phyloP scores from a whole-genome alignment of 805 yeast species.

The Starmera amethionina region DNA sequence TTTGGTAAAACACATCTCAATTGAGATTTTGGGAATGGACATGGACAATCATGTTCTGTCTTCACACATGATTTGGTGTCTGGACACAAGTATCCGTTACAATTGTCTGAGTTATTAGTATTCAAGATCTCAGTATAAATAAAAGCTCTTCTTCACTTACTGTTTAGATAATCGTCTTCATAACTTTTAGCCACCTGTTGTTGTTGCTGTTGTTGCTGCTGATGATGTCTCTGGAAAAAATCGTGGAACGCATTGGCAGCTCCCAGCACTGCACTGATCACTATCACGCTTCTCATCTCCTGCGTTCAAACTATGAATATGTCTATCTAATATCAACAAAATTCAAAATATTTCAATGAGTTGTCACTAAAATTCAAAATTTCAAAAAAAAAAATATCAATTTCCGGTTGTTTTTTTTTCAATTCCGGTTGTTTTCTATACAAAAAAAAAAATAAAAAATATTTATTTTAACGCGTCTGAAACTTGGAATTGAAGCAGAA shows the following conservation, averaged over 20 bases:
- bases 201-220: constrained; percentile 19
- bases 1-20: constrained; percentile 71
- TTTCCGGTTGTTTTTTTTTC: no score
- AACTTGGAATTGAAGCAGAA: neutral
- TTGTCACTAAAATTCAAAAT: no score
- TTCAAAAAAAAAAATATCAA: no score
- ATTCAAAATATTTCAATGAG: no score
- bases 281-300: neutral
- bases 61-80: constrained; percentile 76
- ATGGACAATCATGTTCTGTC: constrained; percentile 68
- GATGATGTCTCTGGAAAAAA: constrained; percentile 29
- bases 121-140: neutral
- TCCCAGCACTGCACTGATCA: constrained; percentile 3
- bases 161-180: constrained; percentile 26
- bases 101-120: constrained; percentile 24
- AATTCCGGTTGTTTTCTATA: no score
- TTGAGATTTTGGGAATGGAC: constrained; percentile 82
- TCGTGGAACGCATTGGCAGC: constrained; percentile 28
- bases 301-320: no score
- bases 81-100: constrained; percentile 68
- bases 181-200: constrained; percentile 21
- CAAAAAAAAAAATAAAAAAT: no score
- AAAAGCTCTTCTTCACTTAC: constrained; percentile 5
- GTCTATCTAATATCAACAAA: no score
- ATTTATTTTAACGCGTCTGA: no score